Evolutionary conservation across 345 rosid genomes (phyloP).

Genomic region (Dipteronia sinensis): DNA sequence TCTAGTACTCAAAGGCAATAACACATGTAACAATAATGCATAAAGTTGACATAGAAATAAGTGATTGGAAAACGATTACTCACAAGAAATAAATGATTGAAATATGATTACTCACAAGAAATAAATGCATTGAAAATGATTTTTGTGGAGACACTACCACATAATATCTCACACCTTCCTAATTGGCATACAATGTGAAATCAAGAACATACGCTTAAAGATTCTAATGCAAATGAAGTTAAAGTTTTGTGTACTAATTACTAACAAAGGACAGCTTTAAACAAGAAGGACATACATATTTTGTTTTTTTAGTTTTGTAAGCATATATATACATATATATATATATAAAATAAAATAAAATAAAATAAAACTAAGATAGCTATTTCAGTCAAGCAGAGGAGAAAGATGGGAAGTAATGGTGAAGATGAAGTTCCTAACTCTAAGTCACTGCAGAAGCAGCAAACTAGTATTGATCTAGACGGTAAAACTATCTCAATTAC

Average conservation of each 20-base stretch:
- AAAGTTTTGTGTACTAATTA: background rate
- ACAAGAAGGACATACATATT: background rate
- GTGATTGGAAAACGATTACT: background rate
- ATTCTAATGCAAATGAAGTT: background rate
- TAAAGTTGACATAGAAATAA: background rate
- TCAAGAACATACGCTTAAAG: background rate
- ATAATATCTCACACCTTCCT: background rate
- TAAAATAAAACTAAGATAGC: too few relatives aligned
- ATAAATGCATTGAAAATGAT: background rate
- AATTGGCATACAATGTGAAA: background rate
- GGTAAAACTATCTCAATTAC: background rate
- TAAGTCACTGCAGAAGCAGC: background rate
- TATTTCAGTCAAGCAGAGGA: background rate
- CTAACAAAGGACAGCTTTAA: background rate
- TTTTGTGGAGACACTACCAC: background rate
- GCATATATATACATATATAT: background rate
- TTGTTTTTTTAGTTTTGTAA: background rate
- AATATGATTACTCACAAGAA: background rate
- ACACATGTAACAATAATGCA: background rate
- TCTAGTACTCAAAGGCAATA: background rate
- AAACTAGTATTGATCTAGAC: background rate
- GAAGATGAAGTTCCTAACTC: background rate
- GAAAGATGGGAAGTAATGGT: slow-evolving; percentile 10
- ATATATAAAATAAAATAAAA: too few relatives aligned
- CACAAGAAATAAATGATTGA: background rate